Evolutionary conservation across 2,329 filamentous ascomycete species (phyloP).

Genomic region (Aspergillus clavatus): DNA sequence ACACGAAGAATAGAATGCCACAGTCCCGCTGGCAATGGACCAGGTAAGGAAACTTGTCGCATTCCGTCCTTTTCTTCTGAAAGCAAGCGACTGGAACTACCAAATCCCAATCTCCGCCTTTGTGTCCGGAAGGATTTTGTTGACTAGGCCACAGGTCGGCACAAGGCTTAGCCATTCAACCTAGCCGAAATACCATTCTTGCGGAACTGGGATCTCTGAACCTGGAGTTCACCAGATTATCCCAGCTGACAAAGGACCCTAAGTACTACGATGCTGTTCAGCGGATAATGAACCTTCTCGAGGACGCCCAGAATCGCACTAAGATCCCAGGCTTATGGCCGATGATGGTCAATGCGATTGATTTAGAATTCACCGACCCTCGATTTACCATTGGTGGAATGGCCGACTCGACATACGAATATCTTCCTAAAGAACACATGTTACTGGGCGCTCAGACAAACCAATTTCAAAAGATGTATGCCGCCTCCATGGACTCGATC

Average conservation of each 20-base stretch:
- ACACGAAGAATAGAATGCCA: slow-evolving; percentile 92
- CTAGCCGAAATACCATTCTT: slow-evolving; percentile 59
- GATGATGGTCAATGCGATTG: slow-evolving; percentile 59
- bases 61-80: neutral
- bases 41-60: slow-evolving; percentile 42
- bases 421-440: slow-evolving; percentile 47
- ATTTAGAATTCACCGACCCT: slow-evolving; percentile 25
- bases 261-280: slow-evolving; percentile 89
- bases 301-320: slow-evolving; percentile 67
- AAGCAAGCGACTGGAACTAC: too few relatives aligned
- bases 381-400: slow-evolving; percentile 43
- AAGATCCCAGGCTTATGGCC: slow-evolving; percentile 76
- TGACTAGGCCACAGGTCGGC: slow-evolving; percentile 23
- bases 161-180: slow-evolving; percentile 34
- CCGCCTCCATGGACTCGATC: slow-evolving; percentile 34
- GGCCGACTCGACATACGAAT: slow-evolving; percentile 49
- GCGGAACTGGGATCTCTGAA: slow-evolving; percentile 72
- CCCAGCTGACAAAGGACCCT: slow-evolving; percentile 72
- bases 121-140: neutral
- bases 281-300: slow-evolving; percentile 72
- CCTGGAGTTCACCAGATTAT: slow-evolving; percentile 86
- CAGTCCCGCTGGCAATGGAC: slow-evolving; percentile 74
- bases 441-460: slow-evolving; percentile 39
- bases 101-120: neutral
- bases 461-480: slow-evolving; percentile 44